Evolutionary conservation across 352 stramenopile species (phyloP).

Genomic region (Globisporangium cederbergense): DNA sequence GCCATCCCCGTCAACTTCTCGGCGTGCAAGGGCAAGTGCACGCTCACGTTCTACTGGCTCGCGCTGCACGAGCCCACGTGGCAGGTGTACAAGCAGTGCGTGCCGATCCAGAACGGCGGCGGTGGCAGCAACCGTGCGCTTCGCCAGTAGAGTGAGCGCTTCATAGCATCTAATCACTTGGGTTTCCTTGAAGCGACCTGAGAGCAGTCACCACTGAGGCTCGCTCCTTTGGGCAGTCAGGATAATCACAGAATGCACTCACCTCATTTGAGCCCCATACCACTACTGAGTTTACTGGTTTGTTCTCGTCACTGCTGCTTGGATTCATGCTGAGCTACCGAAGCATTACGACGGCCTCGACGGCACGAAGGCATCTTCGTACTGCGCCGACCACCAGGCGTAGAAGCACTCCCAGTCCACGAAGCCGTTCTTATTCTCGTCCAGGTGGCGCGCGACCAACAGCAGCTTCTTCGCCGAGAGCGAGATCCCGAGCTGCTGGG

Average conservation of each 20-base stretch:
- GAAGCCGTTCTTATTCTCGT: slow-evolving; percentile 47
- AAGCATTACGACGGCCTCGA: neutral
- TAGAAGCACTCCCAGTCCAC: slow-evolving; percentile 67
- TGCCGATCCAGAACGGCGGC: slow-evolving; percentile 10
- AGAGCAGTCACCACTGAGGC: neutral
- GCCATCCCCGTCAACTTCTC: slow-evolving; percentile 28
- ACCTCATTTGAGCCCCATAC: neutral
- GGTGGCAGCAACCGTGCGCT: neutral
- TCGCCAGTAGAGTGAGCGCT: slow-evolving; percentile 1
- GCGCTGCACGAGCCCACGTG: slow-evolving; percentile 20
- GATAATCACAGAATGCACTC: neutral
- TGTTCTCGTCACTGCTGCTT: neutral
- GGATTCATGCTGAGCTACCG: neutral
- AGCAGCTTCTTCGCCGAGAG: slow-evolving; percentile 50
- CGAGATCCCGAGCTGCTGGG: slow-evolving; percentile 35
- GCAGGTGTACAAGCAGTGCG: slow-evolving; percentile 28
- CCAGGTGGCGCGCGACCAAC: slow-evolving; percentile 33
- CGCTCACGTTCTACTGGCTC: slow-evolving; percentile 26
- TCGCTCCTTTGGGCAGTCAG: neutral
- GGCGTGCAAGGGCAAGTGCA: slow-evolving; percentile 20
- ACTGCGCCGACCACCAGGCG: slow-evolving; percentile 55
- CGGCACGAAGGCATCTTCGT: slow-evolving; percentile 16
- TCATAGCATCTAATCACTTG: neutral
- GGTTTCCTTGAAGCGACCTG: neutral
- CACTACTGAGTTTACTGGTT: neutral